These are phyloP conservation scores for Colletotrichum neosansevieriae DNA, from an alignment of 2,329 filamentous ascomycete genomes.

Conservation along the genomic window DNA sequence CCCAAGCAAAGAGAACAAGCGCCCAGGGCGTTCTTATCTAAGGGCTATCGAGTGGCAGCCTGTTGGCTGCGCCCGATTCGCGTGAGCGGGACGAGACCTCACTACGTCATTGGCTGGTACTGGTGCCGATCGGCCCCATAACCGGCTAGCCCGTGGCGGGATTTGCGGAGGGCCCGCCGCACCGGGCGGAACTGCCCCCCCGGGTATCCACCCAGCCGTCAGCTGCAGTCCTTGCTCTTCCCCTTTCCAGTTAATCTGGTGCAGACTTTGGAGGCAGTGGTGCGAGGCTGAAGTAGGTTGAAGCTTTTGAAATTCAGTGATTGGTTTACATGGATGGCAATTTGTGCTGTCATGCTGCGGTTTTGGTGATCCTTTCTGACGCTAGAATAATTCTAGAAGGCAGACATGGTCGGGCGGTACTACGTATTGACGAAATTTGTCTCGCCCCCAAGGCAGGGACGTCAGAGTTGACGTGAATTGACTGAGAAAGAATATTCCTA, in stretches of 20 bases:
- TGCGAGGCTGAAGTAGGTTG: slow-evolving; percentile 6
- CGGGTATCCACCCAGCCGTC: slow-evolving; percentile 6
- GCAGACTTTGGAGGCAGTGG: neutral
- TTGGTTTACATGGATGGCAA: neutral
- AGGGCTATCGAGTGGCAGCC: neutral
- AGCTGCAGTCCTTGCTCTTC: neutral
- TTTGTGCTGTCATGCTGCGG: neutral
- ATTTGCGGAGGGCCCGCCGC: neutral
- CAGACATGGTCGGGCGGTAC: slow-evolving; percentile 7
- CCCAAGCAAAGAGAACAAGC: neutral
- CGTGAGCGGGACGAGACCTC: neutral
- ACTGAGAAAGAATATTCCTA: neutral
- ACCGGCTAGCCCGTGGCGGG: neutral
- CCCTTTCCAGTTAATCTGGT: neutral
- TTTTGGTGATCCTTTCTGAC: slow-evolving; percentile 1
- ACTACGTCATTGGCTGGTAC: slow-evolving; percentile 20
- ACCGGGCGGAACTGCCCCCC: neutral
- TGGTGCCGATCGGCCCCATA: neutral
- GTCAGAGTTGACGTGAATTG: neutral
- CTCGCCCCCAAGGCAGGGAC: neutral
- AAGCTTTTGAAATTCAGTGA: neutral
- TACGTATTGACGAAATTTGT: neutral
- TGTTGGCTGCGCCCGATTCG: slow-evolving; percentile 11
- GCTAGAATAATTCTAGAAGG: slow-evolving; percentile 33
- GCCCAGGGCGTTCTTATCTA: neutral